A percentile compares a stretch with the other conserved stretches of the same genome.
phyloP scores from a whole-genome alignment of 352 stramenopile genomes.

The Phytophthora vignae region DNA sequence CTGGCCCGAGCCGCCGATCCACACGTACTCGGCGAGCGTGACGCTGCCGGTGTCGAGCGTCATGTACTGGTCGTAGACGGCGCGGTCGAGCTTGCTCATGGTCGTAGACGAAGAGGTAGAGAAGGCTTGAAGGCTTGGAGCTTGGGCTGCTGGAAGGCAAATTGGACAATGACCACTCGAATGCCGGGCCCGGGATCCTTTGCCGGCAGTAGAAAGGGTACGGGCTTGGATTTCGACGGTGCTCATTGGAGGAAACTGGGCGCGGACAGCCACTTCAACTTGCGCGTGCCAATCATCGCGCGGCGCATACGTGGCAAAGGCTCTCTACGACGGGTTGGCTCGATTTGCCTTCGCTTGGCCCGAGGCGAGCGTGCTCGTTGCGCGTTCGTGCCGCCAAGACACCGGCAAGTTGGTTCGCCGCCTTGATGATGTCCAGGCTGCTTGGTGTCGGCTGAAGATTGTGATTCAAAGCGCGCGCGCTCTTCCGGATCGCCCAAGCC shows the following conservation, averaged over 20 bases:
- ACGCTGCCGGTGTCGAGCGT: conserved; percentile 51
- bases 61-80: conserved; percentile 88
- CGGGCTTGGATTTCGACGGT: conserved; percentile 1
- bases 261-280: conserved; percentile 12
- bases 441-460: conserved; percentile 11
- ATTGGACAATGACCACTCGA: conserved; percentile 79
- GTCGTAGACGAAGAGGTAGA: conserved; percentile 4
- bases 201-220: not conserved
- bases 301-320: conserved; percentile 7
- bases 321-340: not conserved
- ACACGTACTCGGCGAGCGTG: conserved; percentile 95
- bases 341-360: not conserved
- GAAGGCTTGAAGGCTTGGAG: conserved; percentile 6
- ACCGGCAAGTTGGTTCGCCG: not conserved
- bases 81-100: conserved; percentile 87
- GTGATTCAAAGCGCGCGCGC: conserved; percentile 14
- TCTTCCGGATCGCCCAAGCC: conserved; percentile 14
- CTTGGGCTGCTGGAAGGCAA: conserved; percentile 32
- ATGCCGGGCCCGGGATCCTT: not conserved
- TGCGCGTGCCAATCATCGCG: conserved; percentile 7
- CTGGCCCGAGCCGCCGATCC: conserved; percentile 94
- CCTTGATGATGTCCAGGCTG: conserved; percentile 14
- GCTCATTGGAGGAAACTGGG: conserved; percentile 6
- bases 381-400: too few relatives aligned
- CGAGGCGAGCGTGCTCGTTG: too few relatives aligned